These are phyloP conservation scores for Trypanosoma congolense DNA, from an alignment of 208 protist species.

Conservation along the genomic window DNA sequence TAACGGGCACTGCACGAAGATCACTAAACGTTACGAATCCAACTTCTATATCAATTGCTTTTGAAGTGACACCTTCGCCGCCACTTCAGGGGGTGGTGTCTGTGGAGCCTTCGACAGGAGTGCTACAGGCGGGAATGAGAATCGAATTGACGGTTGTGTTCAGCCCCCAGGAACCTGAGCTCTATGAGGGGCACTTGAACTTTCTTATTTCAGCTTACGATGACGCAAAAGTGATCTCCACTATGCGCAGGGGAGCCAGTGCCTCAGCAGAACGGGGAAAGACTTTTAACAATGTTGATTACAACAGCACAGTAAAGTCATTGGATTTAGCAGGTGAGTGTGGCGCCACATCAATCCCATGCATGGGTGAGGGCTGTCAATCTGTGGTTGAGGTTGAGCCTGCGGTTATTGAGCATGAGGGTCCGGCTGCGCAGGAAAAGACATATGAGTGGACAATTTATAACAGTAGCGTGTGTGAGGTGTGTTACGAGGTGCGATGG, in stretches of 20 bases:
- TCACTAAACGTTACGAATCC: conserved; percentile 68
- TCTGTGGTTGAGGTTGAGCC: conserved; percentile 80
- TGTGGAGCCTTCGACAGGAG: conserved; percentile 53
- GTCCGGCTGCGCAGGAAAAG: conserved; percentile 46
- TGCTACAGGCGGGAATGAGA: conserved; percentile 46
- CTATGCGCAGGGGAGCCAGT: neutral
- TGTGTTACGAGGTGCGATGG: conserved; percentile 73
- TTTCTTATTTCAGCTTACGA: conserved; percentile 35
- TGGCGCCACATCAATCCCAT: conserved; percentile 34
- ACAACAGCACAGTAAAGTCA: neutral
- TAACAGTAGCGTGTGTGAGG: conserved; percentile 77
- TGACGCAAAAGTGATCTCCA: conserved; percentile 1
- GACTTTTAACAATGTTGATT: neutral
- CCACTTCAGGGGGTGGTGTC: conserved; percentile 38
- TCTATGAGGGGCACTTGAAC: conserved; percentile 53
- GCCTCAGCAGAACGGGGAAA: neutral
- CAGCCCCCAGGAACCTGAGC: conserved; percentile 38
- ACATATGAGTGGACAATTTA: conserved; percentile 72
- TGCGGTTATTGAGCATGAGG: conserved; percentile 52
- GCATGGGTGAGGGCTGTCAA: conserved; percentile 57
- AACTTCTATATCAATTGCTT: conserved; percentile 63
- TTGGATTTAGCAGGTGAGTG: conserved; percentile 6
- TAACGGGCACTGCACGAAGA: conserved; percentile 55
- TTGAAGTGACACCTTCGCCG: conserved; percentile 42
- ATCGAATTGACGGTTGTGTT: conserved; percentile 49